Base-by-base conservation (phyloP, 108 stramenopile genomes). In the Skeletonema potamos region DNA sequence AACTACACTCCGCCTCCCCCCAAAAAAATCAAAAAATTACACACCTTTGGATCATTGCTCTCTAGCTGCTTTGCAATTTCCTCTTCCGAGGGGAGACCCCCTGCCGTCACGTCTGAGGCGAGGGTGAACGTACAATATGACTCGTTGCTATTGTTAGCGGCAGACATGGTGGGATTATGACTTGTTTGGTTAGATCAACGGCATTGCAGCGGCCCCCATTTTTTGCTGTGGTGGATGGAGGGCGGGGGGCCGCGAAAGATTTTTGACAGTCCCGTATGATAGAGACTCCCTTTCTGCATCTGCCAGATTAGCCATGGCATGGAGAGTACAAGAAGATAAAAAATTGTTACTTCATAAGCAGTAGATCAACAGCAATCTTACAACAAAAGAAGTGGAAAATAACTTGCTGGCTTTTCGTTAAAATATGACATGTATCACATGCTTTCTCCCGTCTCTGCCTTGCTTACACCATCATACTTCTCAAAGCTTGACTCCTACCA, bases 81-180 rank as follows among this genome's bases (percentile, higher is more conserved):
- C 59, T 91, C 94, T 73, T 97, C 92, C 18, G 85, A 86, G 18
- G 97, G 96, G 36, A 96, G 81, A 29, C 94, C 92, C 28, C 94
- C 91, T 17, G 92, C 88, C 33, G 95, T 88, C 69, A 94, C 87
- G 76, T 97, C 97, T 27, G 86, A 87, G 56, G 95, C 87, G 54
- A 99, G 83, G n/a, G 97, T 96, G 63, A 99, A 93, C 29, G 98
- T 97, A 83, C 98, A 99, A 74, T 97, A 92, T 4, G 88, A 77
- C 81, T 99, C 98, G 73, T 94, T 95, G 69, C 79, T 77, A 54
- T 89, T 91, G 48, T 86, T 79, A 24, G 92, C 88, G 39, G 87
- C 41, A 74, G 84, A 65, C 88, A 86, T 89, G 76, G 54, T 71
- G 29, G 51, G 56, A 34, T 34, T 46, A 20, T 51, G 9, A 7